Evolutionary conservation across 169 alveolate species (phyloP).

Genomic region (Toxoplasma gondii): DNA sequence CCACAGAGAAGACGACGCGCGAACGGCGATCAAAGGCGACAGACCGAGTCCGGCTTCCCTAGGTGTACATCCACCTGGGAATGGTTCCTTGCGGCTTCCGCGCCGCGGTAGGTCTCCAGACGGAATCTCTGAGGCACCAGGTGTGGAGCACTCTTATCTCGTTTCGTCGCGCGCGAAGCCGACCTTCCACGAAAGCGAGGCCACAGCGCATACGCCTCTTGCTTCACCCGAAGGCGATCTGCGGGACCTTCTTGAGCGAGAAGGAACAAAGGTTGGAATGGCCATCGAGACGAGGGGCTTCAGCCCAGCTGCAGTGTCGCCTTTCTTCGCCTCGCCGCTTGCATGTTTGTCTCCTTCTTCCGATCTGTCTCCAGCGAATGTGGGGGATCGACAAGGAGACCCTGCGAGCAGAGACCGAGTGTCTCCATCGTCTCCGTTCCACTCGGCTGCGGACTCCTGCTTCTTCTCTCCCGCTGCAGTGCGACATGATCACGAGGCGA

Average conservation of each 20-base stretch:
- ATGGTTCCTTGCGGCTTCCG: no score
- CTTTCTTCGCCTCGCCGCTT: background rate
- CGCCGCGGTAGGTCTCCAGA: no score
- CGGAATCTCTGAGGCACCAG: no score
- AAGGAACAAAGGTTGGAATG: background rate
- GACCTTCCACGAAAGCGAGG: no score
- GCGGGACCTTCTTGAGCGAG: background rate
- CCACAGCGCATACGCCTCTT: no score
- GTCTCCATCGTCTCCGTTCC: background rate
- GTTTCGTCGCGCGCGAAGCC: no score
- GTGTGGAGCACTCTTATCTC: no score
- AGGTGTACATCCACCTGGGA: no score
- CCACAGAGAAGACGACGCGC: no score
- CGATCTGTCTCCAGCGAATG: background rate
- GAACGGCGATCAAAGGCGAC: no score
- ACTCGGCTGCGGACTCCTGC: background rate
- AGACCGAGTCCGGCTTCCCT: no score
- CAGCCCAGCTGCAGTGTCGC: background rate
- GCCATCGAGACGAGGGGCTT: background rate
- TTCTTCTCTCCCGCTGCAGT: background rate
- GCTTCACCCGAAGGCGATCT: background rate
- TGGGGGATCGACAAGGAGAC: background rate
- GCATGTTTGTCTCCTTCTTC: background rate
- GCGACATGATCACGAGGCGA: background rate
- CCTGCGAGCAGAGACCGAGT: background rate